A percentile compares a stretch with the other conserved stretches of the same genome.
These are phyloP conservation scores for Tanacetum coccineum DNA, from an alignment of 129 eudicot species.

Conservation along the genomic window DNA sequence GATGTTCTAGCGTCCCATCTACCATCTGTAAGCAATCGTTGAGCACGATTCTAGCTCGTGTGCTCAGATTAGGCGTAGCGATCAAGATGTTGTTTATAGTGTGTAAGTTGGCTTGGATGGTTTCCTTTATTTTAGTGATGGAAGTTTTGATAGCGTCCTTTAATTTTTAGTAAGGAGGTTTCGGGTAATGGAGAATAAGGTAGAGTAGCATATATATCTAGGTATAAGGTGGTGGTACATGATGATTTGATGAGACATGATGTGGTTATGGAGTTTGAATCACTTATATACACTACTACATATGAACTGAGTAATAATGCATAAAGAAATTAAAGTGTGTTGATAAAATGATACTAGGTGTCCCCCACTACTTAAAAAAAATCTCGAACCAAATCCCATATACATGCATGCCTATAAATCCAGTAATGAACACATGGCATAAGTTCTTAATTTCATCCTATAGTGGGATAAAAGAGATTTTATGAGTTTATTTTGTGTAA, in stretches of 20 bases:
- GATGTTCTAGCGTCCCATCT: constrained; percentile 54
- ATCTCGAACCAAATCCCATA: too few relatives aligned
- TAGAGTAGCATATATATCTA: constrained; percentile 55
- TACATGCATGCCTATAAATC: too few relatives aligned
- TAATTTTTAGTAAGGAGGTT: constrained; percentile 29
- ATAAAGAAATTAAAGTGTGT: too few relatives aligned
- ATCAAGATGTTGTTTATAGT: constrained; percentile 26
- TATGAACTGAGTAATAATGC: too few relatives aligned
- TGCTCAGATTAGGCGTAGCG: constrained; percentile 8
- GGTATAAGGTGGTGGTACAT: constrained; percentile 51
- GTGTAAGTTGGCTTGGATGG: constrained; percentile 37
- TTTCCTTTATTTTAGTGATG: constrained; percentile 32
- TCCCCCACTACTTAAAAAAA: too few relatives aligned
- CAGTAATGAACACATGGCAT: too few relatives aligned
- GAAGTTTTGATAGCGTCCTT: constrained; percentile 48
- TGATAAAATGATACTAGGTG: too few relatives aligned
- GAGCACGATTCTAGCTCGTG: constrained; percentile 52
- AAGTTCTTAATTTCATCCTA: too few relatives aligned
- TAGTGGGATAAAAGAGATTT: too few relatives aligned
- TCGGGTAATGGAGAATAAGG: constrained; percentile 30
- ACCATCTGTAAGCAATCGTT: constrained; percentile 64
- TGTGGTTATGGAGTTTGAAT: too few relatives aligned
- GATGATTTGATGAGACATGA: constrained; percentile 25
- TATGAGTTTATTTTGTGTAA: too few relatives aligned
- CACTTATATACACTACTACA: too few relatives aligned